A percentile compares a stretch with the other conserved stretches of the same genome.
These are phyloP conservation scores for Pythium sp. DNA, from an alignment of 352 stramenopile species.

Conservation along the genomic window DNA sequence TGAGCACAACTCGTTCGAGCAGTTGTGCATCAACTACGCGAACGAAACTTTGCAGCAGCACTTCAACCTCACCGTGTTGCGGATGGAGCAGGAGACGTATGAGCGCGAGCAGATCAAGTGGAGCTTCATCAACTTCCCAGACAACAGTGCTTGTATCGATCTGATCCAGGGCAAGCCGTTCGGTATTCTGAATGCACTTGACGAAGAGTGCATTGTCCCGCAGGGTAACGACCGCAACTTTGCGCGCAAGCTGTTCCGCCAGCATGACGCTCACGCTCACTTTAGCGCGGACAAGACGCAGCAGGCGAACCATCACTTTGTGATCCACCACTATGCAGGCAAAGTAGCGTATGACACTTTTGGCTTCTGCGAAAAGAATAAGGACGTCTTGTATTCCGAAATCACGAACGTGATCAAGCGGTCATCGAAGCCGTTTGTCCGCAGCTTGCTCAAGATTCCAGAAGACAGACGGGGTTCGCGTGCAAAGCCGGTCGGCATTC, in stretches of 20 bases:
- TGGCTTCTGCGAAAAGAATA: conserved; percentile 97
- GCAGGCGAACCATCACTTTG: conserved; percentile 77
- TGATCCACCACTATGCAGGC: conserved; percentile 92
- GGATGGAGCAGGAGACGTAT: conserved; percentile 87
- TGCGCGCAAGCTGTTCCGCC: conserved; percentile 73
- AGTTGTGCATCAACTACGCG: conserved; percentile 94
- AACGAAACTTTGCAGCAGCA: conserved; percentile 93
- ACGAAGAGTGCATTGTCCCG: conserved; percentile 90
- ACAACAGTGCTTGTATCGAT: conserved; percentile 90
- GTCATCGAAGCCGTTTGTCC: conserved; percentile 71
- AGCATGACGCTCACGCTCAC: conserved; percentile 66
- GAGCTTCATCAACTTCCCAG: conserved; percentile 89
- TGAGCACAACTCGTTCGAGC: conserved; percentile 93
- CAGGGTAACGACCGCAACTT: conserved; percentile 88
- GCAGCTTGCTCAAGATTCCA: conserved; percentile 42
- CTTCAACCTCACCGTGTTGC: conserved; percentile 89
- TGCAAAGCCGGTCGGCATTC: conserved; percentile 20
- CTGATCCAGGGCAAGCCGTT: conserved; percentile 85
- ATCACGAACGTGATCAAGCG: conserved; percentile 74
- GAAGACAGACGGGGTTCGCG: conserved; percentile 21
- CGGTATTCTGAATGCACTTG: conserved; percentile 79
- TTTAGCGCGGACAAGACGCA: conserved; percentile 77
- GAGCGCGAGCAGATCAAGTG: conserved; percentile 85
- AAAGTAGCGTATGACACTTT: conserved; percentile 92
- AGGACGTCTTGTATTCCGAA: conserved; percentile 88